Conservation (phyloP, 1,139 yeast genomes). For the Zygosaccharomyces sapae region DNA sequence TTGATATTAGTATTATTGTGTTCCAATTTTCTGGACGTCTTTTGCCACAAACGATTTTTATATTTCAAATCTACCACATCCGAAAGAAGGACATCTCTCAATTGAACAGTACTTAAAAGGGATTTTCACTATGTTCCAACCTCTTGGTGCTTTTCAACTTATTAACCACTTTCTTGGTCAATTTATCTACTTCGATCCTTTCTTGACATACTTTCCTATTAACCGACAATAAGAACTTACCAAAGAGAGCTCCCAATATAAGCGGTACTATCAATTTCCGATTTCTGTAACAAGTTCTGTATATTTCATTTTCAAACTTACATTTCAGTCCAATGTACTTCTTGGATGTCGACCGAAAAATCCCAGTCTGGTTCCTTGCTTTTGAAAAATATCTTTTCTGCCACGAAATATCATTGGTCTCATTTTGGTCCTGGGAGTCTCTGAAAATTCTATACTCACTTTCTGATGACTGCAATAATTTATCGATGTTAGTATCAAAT, state of each 20-base stretch:
- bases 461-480: conserved; percentile 32
- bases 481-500: conserved; percentile 29
- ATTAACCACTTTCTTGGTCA: conserved; percentile 41
- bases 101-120: conserved; percentile 66
- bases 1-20: conserved; percentile 43
- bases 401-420: conserved; percentile 38
- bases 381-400: conserved; percentile 38
- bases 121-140: conserved; percentile 23
- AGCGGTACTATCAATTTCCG: conserved; percentile 40
- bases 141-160: conserved; percentile 43
- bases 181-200: conserved; percentile 38
- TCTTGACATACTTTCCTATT: conserved; percentile 38
- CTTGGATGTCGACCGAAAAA: conserved; percentile 72
- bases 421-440: conserved; percentile 30
- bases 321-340: conserved; percentile 61
- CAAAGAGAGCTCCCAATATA: conserved; percentile 27
- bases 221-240: conserved; percentile 37
- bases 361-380: conserved; percentile 38
- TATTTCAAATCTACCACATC: conserved; percentile 43
- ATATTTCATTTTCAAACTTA: conserved; percentile 52
- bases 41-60: conserved; percentile 57
- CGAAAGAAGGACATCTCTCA: conserved; percentile 63
- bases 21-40: conserved; percentile 60
- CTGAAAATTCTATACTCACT: conserved; percentile 28
- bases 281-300: conserved; percentile 46